These are phyloP conservation scores for Peronospora belbahrii DNA, from an alignment of 352 stramenopile genomes.

Conservation along the genomic window DNA sequence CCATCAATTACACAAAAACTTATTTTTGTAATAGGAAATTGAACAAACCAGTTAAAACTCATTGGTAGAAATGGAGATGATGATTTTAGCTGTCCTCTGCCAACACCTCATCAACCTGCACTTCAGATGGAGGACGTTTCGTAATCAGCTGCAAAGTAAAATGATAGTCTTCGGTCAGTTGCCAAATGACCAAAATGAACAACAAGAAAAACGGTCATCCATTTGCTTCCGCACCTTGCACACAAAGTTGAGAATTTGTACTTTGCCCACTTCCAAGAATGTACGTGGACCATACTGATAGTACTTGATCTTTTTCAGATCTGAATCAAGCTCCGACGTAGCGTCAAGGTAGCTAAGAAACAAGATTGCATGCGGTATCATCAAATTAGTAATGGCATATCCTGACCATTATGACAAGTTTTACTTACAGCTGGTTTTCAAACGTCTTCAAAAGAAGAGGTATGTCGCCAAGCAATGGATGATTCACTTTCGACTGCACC, in stretches of 20 bases:
- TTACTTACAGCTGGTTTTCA: slow-evolving; percentile 62
- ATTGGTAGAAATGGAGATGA: too few species aligned
- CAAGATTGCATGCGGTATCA: not conserved
- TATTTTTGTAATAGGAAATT: too few species aligned
- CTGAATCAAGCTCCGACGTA: slow-evolving; percentile 63
- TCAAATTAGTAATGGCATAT: not conserved
- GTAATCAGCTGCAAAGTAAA: slow-evolving; percentile 47
- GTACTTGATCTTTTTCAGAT: slow-evolving; percentile 74
- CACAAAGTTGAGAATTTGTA: slow-evolving; percentile 83
- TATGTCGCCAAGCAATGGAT: slow-evolving; percentile 67
- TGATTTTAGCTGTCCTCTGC: slow-evolving; percentile 41
- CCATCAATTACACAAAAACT: too few species aligned
- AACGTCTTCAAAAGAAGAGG: slow-evolving; percentile 67
- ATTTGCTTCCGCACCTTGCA: slow-evolving; percentile 61
- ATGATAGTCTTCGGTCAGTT: not conserved
- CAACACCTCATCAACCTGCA: slow-evolving; percentile 58
- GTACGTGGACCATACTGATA: slow-evolving; percentile 62
- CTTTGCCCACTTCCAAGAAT: slow-evolving; percentile 72
- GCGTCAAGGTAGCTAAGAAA: slow-evolving; percentile 48
- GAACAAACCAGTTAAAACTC: not conserved
- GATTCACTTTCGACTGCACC: slow-evolving; percentile 52
- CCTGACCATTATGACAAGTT: not conserved
- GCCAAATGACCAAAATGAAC: not conserved
- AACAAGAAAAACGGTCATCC: too few species aligned
- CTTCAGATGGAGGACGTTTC: slow-evolving; percentile 50